phyloP scores from a whole-genome alignment of 192 early-diverging fungal species.

The Funneliformis mosseae region DNA sequence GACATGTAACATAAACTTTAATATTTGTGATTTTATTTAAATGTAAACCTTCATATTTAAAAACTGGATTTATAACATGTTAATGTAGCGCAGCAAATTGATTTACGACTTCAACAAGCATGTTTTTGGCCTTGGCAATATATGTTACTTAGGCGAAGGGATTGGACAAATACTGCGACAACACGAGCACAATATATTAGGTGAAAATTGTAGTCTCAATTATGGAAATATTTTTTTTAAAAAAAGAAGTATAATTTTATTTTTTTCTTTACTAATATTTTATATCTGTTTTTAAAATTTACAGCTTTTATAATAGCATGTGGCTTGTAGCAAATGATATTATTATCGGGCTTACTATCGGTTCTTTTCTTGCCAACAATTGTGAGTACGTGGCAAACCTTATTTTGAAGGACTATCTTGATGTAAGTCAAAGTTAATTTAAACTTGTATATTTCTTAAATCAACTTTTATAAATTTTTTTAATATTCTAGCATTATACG shows the following conservation, averaged over 20 bases:
- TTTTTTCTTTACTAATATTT: too few species aligned
- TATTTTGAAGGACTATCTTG: conserved; percentile 49
- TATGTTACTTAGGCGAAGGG: conserved; percentile 57
- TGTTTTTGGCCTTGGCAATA: conserved; percentile 91
- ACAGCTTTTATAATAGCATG: conserved; percentile 91
- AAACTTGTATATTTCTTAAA: neutral
- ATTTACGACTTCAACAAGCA: conserved; percentile 81
- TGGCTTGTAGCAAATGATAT: conserved; percentile 96
- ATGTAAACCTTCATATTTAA: neutral
- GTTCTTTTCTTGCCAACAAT: conserved; percentile 70
- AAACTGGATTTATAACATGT: neutral
- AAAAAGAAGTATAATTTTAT: neutral
- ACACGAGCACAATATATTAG: conserved; percentile 79
- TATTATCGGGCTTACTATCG: conserved; percentile 81
- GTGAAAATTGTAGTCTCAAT: conserved; percentile 38
- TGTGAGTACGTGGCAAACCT: conserved; percentile 55
- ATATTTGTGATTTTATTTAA: conserved; percentile 13
- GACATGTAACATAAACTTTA: conserved; percentile 47
- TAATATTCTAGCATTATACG: conserved; percentile 58
- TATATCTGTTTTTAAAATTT: neutral
- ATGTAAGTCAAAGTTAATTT: conserved; percentile 36
- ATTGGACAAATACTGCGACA: conserved; percentile 58
- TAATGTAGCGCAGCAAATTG: conserved; percentile 77
- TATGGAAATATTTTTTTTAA: neutral
- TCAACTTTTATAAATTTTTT: neutral